Evolutionary conservation across 1,284 basidiomycete genomes (phyloP), one percentile per base, ranked within the genome.

Genomic region (Trichosporon sp.): DNA sequence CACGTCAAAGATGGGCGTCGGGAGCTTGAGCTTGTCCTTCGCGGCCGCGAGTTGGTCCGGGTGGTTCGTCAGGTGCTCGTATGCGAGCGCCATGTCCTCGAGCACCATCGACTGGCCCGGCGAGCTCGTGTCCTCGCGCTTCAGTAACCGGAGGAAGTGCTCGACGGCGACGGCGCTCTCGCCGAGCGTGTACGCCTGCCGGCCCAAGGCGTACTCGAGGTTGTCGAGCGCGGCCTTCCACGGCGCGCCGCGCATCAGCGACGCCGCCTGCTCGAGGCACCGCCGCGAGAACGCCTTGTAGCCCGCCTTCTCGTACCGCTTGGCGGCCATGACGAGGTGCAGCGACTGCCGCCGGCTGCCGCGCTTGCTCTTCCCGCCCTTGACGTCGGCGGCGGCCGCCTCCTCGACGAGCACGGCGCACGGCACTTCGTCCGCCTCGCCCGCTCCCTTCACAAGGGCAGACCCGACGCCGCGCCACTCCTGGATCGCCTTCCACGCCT

Each of bases 361-460:
- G 25, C 68, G 68, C 1, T 65, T 63, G 70, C 74, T 67, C 76
- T 80, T 73, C 6, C 76, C 67, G 8, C 80, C 76, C 51, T 80
- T 79, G 9, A 85, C 70, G 67, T 85, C 83, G 0, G 83, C 78
- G 1, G 81, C 62, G 0, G 86, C 86, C 0, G 86, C 86, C 73
- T 86, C 85, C 71, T 87, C 86, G 6, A 87, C 77, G 67, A 87
- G 75, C 11, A 87, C 78, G 0, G 86, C 86, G 13, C 83, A 80
- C 0, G 84, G 79, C 2, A 87, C 80, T 71, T 87, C 86, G 31
- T 87, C 86, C 0, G 75, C 80, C 62, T 82, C 79, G 9, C 82
- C 82, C 0, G 83, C 83, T 0, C 80, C 77, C 32, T 77, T 75
- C 3, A 84, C 75, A 4, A 86, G 73, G 0, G 78, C 79, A 1